Base-by-base conservation (phyloP, 148 eudicot genomes). In the Dysphania ambrosioides region DNA sequence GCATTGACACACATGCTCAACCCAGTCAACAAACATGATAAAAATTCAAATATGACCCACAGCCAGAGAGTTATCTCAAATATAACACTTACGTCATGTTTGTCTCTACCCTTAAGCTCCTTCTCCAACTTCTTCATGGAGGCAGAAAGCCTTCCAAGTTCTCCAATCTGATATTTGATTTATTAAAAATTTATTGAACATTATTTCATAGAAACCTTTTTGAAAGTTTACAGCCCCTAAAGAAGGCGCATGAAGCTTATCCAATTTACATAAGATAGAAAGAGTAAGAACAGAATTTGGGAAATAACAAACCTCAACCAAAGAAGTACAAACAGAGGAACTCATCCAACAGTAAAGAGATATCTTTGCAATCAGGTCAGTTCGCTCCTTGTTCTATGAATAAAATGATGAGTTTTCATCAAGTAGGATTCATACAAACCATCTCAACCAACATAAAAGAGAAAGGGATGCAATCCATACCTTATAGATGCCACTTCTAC, bases 321-420 rank as follows among this genome's bases (percentile, higher is more conserved):
- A 83, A 68, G 94, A 83, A 64, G 89, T 74, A 74, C 96, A 92
- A 71, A 89, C 58, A 71, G 97, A 92, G 49, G 99, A 85, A 68
- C 99, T 86, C 99, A 95, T 83, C 97, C 97, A 95, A 79, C 99
- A 92, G 88, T 80, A 95, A 40, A 90, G 89, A 79, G 99, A 95
- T 34, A 95, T 83, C 85, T 87, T 87, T 75, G 91, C 90, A 79
- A 95, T 81, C 78, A 86, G 71, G 49, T 90, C 97, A 31, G 89
- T 82, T 8, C 83, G 83, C 70, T 92, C 97, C 83, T 90, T 90
- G 87, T 90, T 85, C 99, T 95, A 79, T 55, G 58, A 84, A 53
- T 5, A 40, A 73, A 55, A 70, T 36, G 19, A 16, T 29, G 51
- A 69, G 8, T 56, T 29, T 59, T 34, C 36, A 36, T 34, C 4